phyloP scores from a whole-genome alignment of 306 rosid species.

The Pyrus betulifolia region DNA sequence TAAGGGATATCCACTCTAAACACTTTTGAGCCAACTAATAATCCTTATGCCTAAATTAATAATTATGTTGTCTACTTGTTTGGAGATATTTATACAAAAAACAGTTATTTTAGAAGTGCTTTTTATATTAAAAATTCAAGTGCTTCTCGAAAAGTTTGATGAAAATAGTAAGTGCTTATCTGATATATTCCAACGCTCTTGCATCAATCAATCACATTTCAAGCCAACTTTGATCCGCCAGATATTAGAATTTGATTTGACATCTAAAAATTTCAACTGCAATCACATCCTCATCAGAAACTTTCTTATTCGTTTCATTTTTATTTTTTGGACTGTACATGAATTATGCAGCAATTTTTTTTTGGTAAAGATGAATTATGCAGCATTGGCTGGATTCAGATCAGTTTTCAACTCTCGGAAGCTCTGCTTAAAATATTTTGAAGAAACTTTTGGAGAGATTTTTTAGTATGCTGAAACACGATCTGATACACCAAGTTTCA shows the following conservation, averaged over 20 bases:
- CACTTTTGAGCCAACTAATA: not conserved
- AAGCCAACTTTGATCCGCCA: slow-evolving; percentile 5
- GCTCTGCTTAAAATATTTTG: not conserved
- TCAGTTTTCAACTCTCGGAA: slow-evolving; percentile 2
- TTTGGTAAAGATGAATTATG: not conserved
- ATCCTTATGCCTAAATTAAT: not conserved
- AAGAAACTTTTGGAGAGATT: not conserved
- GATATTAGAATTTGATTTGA: slow-evolving; percentile 3
- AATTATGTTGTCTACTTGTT: not conserved
- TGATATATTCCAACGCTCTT: not conserved
- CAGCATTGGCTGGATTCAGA: not conserved
- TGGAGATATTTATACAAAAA: too few species aligned
- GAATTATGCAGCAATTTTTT: not conserved
- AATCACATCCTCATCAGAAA: not conserved
- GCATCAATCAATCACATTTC: slow-evolving; percentile 22
- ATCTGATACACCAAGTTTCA: accelerated
- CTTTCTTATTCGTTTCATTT: not conserved
- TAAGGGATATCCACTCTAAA: too few species aligned
- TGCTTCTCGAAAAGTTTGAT: not conserved
- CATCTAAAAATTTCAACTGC: slow-evolving; percentile 6
- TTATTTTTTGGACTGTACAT: not conserved
- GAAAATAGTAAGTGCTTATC: not conserved
- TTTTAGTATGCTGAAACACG: too few species aligned
- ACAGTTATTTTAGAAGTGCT: too few species aligned
- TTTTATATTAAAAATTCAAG: too few species aligned